Percentiles rank a stretch among this genome's conserved stretches.
These are phyloP conservation scores for Leccinellum luteum DNA, from an alignment of 768 basidiomycete genomes.

Conservation along the genomic window DNA sequence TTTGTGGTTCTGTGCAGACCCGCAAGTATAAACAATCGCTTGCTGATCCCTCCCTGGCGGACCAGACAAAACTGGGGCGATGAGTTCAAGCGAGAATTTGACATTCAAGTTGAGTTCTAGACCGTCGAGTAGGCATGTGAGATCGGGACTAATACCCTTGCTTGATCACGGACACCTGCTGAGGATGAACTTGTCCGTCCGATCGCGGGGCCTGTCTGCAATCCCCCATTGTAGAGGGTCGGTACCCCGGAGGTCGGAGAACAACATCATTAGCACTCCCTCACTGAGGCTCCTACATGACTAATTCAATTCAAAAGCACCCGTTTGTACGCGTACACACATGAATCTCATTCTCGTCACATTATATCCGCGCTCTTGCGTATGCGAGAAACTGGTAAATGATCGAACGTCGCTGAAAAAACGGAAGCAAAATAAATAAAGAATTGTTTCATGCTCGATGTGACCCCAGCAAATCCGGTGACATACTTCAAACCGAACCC, in stretches of 20 bases:
- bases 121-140: constrained; percentile 10
- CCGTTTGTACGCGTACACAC: constrained; percentile 10
- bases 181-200: constrained; percentile 1
- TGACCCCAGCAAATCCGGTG: constrained; percentile 3
- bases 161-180: constrained; percentile 4
- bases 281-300: constrained; percentile 10
- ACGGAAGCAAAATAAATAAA: neutral
- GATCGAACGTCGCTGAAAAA: neutral
- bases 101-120: constrained; percentile 25
- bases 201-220: constrained; percentile 8
- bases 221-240: constrained; percentile 18
- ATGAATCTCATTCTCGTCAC: constrained; percentile 7
- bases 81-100: constrained; percentile 27
- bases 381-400: neutral
- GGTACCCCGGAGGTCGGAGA: constrained; percentile 5
- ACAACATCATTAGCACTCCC: constrained; percentile 15
- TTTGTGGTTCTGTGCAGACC: constrained; percentile 18
- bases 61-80: constrained; percentile 26
- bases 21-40: constrained; percentile 16
- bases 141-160: constrained; percentile 12
- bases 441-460: constrained; percentile 19
- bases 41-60: constrained; percentile 19
- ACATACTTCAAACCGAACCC: constrained; percentile 12
- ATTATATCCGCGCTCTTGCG: constrained; percentile 11
- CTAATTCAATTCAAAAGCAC: constrained; percentile 9